Conservation (phyloP, 2,329 filamentous ascomycete genomes). For the Pleurostoma richardsiae region DNA sequence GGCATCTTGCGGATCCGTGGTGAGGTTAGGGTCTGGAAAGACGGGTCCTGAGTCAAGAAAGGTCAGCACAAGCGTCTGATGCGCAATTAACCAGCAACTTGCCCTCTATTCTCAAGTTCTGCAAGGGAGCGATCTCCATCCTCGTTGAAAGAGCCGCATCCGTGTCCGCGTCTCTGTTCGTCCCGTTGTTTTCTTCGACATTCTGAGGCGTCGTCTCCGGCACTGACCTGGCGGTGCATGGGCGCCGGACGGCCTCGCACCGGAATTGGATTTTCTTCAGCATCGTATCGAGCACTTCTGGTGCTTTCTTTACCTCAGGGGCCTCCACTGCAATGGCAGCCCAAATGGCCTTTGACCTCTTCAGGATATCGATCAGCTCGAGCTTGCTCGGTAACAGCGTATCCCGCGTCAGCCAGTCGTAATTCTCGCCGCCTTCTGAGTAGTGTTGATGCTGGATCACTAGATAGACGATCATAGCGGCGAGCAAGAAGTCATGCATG, state of each 20-base stretch:
- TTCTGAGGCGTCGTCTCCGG: too few relatives aligned
- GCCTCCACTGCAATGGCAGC: slow-evolving; percentile 26
- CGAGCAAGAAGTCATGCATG: slow-evolving; percentile 57
- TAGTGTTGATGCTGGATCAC: slow-evolving; percentile 38
- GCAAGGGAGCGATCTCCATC: background rate
- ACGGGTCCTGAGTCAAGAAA: too few relatives aligned
- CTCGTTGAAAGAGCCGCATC: background rate
- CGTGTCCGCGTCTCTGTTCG: background rate
- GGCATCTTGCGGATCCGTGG: background rate
- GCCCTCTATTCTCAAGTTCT: slow-evolving; percentile 1
- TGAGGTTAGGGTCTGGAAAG: background rate
- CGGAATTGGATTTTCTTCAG: slow-evolving; percentile 30
- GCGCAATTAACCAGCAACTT: background rate
- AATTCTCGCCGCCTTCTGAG: slow-evolving; percentile 24
- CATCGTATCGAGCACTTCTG: slow-evolving; percentile 39
- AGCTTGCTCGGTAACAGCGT: slow-evolving; percentile 26
- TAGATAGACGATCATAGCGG: slow-evolving; percentile 56
- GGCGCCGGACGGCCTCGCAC: slow-evolving; percentile 2
- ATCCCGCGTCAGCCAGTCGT: slow-evolving; percentile 27
- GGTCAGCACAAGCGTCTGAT: too few relatives aligned
- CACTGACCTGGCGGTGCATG: too few relatives aligned
- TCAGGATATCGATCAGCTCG: slow-evolving; percentile 33
- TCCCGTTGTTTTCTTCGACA: background rate
- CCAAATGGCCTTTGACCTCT: slow-evolving; percentile 39
- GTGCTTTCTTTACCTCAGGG: slow-evolving; percentile 39